These are phyloP conservation scores for Polychaeton citri DNA, from an alignment of 2,329 filamentous ascomycete species.

Conservation along the genomic window DNA sequence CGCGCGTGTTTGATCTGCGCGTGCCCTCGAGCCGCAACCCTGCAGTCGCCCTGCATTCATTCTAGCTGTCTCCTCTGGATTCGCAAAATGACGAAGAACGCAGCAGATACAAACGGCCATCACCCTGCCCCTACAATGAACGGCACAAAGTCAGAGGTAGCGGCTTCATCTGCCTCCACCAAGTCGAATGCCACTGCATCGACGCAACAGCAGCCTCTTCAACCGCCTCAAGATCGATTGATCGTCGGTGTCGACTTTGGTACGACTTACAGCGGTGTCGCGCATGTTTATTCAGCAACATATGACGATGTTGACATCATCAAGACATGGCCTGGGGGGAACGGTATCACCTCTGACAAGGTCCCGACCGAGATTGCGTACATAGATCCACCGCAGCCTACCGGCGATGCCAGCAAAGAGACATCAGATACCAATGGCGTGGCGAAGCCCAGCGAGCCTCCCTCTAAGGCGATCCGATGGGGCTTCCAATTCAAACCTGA, in stretches of 20 bases:
- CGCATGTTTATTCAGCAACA: constrained; percentile 30
- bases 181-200: constrained; percentile 1
- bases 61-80: too few relatives aligned
- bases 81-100: not conserved
- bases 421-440: constrained; percentile 8
- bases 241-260: constrained; percentile 75
- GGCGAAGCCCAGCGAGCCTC: constrained; percentile 3
- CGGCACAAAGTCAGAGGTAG: not conserved
- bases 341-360: constrained; percentile 79
- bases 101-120: not conserved
- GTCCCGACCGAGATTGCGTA: constrained; percentile 65
- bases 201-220: not conserved
- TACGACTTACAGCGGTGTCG: constrained; percentile 68
- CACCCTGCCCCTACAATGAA: not conserved
- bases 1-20: not conserved
- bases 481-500: constrained; percentile 73
- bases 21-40: not conserved
- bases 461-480: constrained; percentile 44
- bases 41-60: too few relatives aligned
- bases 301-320: constrained; percentile 74
- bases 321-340: constrained; percentile 71
- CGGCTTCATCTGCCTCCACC: constrained; percentile 1
- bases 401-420: constrained; percentile 24
- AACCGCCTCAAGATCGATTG: constrained; percentile 39
- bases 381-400: constrained; percentile 31